A percentile compares a stretch with the other conserved stretches of the same genome.
phyloP scores from a whole-genome alignment of 768 basidiomycete genomes.

The Suillus decipiens region DNA sequence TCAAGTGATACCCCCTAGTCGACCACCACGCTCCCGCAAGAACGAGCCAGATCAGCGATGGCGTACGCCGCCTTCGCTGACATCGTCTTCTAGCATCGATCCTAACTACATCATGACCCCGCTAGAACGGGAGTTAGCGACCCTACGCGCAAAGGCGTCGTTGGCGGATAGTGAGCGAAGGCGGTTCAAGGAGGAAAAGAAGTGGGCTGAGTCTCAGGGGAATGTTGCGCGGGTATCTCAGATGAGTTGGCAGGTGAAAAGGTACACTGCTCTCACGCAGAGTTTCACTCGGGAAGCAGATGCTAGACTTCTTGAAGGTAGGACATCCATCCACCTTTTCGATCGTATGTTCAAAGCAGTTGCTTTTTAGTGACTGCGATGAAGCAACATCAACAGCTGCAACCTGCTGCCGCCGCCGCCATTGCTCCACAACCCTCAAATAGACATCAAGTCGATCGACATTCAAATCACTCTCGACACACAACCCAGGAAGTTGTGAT shows the following conservation, averaged over 20 bases:
- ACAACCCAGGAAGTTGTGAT: slow-evolving; percentile 26
- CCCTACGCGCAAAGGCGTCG: slow-evolving; percentile 74
- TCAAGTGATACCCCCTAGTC: slow-evolving; percentile 20
- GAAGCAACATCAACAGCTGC: slow-evolving; percentile 21
- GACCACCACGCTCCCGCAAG: slow-evolving; percentile 29
- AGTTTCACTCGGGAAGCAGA: slow-evolving; percentile 82
- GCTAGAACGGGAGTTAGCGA: slow-evolving; percentile 72
- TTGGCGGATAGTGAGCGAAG: slow-evolving; percentile 82
- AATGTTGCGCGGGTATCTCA: slow-evolving; percentile 74
- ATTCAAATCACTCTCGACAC: slow-evolving; percentile 33
- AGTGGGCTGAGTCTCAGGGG: slow-evolving; percentile 83
- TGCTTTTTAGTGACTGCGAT: slow-evolving; percentile 30
- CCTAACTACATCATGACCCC: slow-evolving; percentile 60
- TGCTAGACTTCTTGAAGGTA: slow-evolving; percentile 64
- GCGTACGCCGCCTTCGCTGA: slow-evolving; percentile 55
- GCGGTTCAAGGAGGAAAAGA: slow-evolving; percentile 81
- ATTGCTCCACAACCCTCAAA: slow-evolving; percentile 26
- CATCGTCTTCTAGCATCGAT: slow-evolving; percentile 67
- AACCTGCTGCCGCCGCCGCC: slow-evolving; percentile 16
- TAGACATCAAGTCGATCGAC: slow-evolving; percentile 23
- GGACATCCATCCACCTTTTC: slow-evolving; percentile 15
- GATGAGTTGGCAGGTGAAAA: slow-evolving; percentile 83
- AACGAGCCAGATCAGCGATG: slow-evolving; percentile 31
- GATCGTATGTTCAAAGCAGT: not conserved
- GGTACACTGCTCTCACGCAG: slow-evolving; percentile 77